A percentile compares a stretch with the other conserved stretches of the same genome.
phyloP scores from a whole-genome alignment of 495 filamentous ascomycete species.

The Neurospora sp. region DNA sequence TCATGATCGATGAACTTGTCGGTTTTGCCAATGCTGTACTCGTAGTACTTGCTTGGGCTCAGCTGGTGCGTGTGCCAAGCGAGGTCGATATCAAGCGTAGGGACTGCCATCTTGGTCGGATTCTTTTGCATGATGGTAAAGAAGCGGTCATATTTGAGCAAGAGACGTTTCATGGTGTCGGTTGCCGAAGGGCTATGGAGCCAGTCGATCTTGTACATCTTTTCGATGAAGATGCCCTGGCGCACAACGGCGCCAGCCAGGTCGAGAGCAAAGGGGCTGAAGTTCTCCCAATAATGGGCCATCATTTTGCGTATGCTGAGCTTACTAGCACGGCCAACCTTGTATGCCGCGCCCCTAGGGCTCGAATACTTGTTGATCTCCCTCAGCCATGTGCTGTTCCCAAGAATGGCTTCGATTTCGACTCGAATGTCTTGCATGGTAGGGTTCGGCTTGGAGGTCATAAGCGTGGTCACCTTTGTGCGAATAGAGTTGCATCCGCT shows the following conservation, averaged over 20 bases:
- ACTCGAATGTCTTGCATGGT: slow-evolving; percentile 34
- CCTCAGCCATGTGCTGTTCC: slow-evolving; percentile 14
- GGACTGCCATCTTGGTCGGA: slow-evolving; percentile 50
- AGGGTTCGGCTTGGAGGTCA: slow-evolving; percentile 14
- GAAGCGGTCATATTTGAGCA: slow-evolving; percentile 63
- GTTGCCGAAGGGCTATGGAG: slow-evolving; percentile 54
- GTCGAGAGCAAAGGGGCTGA: slow-evolving; percentile 59
- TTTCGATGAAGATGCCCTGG: slow-evolving; percentile 69
- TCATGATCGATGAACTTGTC: slow-evolving; percentile 69
- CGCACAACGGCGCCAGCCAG: slow-evolving; percentile 71
- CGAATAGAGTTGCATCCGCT: slow-evolving; percentile 22
- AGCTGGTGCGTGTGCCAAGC: slow-evolving; percentile 72
- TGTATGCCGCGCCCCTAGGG: slow-evolving; percentile 6
- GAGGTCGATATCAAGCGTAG: slow-evolving; percentile 81
- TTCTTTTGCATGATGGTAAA: slow-evolving; percentile 52
- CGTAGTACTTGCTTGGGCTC: slow-evolving; percentile 51
- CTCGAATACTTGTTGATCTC: slow-evolving; percentile 14
- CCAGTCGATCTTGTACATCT: slow-evolving; percentile 76
- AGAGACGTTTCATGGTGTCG: slow-evolving; percentile 56
- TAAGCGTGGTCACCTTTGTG: slow-evolving; percentile 24
- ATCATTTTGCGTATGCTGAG: slow-evolving; percentile 63
- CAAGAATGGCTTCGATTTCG: slow-evolving; percentile 35
- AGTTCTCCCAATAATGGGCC: slow-evolving; percentile 71
- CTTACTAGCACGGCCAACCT: slow-evolving; percentile 21
- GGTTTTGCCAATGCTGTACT: slow-evolving; percentile 33